A percentile compares a stretch with the other conserved stretches of the same genome.
Evolutionary conservation across 164 flowering plant genomes (phyloP).

Genomic region (Malania oleifera): DNA sequence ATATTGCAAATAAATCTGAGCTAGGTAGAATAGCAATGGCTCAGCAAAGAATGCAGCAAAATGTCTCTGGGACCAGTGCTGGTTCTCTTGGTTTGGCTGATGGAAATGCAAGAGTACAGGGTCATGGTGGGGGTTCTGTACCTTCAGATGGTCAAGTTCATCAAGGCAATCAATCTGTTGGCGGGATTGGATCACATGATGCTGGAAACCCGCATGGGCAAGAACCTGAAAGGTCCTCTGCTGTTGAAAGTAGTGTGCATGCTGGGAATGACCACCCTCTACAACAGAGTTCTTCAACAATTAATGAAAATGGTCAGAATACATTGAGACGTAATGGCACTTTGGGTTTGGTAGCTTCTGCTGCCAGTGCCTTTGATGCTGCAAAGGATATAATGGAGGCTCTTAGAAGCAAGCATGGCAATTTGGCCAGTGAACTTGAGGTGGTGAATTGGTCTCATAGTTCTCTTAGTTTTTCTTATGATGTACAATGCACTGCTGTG

Average conservation of each 20-base stretch:
- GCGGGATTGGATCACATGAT: slow-evolving; percentile 61
- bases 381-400: slow-evolving; percentile 98
- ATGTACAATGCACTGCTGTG: no score
- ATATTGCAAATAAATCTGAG: slow-evolving; percentile 91
- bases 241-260: slow-evolving; percentile 48
- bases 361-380: slow-evolving; percentile 96
- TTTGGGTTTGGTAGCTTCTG: slow-evolving; percentile 60
- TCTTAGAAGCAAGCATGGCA: slow-evolving; percentile 88
- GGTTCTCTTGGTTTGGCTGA: slow-evolving; percentile 53
- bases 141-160: slow-evolving; percentile 59
- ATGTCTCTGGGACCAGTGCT: slow-evolving; percentile 35
- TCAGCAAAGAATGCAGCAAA: slow-evolving; percentile 92
- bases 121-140: slow-evolving; percentile 37
- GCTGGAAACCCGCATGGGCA: slow-evolving; percentile 77
- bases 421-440: slow-evolving; percentile 99
- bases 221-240: slow-evolving; percentile 71
- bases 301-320: slow-evolving; percentile 61
- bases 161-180: slow-evolving; percentile 55
- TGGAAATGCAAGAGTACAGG: slow-evolving; percentile 49
- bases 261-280: slow-evolving; percentile 59
- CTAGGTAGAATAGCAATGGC: slow-evolving; percentile 74
- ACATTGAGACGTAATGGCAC: slow-evolving; percentile 65
- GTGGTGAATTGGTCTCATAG: slow-evolving; percentile 23
- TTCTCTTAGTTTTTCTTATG: slow-evolving; percentile 4
- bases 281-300: slow-evolving; percentile 56